phyloP scores from a whole-genome alignment of 192 early-diverging fungal species.

The Coemansia sp. region DNA sequence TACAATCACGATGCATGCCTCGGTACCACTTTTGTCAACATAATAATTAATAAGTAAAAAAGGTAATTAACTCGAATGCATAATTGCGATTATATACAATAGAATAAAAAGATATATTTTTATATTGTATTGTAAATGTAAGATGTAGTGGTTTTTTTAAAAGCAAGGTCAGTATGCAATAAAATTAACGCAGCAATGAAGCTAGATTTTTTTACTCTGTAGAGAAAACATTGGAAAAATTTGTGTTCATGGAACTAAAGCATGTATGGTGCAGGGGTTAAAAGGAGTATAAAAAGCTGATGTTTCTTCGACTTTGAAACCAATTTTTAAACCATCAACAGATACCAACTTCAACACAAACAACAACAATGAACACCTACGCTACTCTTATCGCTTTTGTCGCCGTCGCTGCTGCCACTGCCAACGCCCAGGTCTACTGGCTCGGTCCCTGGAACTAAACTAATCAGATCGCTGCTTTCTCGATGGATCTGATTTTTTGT shows the following conservation, averaged over 20 bases:
- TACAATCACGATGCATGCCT: not conserved
- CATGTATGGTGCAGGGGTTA: too few relatives aligned
- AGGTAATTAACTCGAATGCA: not conserved
- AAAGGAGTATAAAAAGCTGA: too few relatives aligned
- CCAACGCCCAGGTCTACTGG: conserved; percentile 14
- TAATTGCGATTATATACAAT: not conserved
- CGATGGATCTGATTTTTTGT: not conserved
- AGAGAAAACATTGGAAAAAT: too few relatives aligned
- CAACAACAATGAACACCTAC: conserved; percentile 9
- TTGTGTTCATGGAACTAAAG: too few relatives aligned
- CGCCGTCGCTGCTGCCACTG: conserved; percentile 3
- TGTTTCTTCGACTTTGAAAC: not conserved
- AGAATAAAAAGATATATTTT: too few relatives aligned
- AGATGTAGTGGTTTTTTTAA: too few relatives aligned
- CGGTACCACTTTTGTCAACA: not conserved
- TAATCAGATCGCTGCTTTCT: not conserved
- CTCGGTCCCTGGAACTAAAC: conserved; percentile 17
- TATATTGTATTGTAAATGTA: too few relatives aligned
- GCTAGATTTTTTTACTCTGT: too few relatives aligned
- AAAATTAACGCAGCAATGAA: too few relatives aligned
- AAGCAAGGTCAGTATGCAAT: too few relatives aligned
- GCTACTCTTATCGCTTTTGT: conserved; percentile 4
- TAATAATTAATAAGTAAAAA: too few relatives aligned
- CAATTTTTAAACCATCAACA: conserved; percentile 11
- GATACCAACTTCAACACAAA: not conserved